These are phyloP conservation scores for Penicillium verrucosum DNA, from an alignment of 2,329 filamentous ascomycete genomes.

Conservation along the genomic window DNA sequence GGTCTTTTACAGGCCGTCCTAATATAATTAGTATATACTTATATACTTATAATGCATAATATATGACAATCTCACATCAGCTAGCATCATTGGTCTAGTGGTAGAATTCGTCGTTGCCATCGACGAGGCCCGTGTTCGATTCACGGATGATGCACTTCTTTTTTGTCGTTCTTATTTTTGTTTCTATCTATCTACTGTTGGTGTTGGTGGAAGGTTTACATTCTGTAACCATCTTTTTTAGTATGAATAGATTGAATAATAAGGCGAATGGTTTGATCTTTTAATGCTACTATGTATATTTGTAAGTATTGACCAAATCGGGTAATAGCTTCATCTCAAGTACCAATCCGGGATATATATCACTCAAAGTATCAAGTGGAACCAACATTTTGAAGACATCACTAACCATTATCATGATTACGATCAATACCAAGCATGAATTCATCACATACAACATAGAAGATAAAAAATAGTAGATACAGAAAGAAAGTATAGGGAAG, in stretches of 20 bases:
- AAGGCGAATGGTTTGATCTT: background rate
- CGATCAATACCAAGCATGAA: background rate
- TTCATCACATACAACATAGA: background rate
- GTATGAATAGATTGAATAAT: background rate
- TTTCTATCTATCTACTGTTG: too few species aligned
- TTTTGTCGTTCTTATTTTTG: slow-evolving; percentile 12
- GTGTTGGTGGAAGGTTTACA: background rate
- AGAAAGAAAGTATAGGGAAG: background rate
- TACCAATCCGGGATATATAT: background rate
- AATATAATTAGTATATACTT: too few species aligned
- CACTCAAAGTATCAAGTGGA: background rate
- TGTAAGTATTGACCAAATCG: background rate
- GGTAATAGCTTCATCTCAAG: background rate
- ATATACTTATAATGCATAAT: too few species aligned
- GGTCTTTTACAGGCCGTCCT: too few species aligned
- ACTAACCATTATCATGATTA: background rate
- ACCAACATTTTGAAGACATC: background rate
- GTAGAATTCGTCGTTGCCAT: slow-evolving; percentile 48
- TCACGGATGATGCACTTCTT: slow-evolving; percentile 43
- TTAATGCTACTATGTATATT: background rate
- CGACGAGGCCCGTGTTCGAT: slow-evolving; percentile 48
- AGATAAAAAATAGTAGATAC: background rate
- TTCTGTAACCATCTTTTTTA: background rate
- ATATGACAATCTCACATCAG: background rate
- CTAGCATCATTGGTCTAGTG: slow-evolving; percentile 45